These are phyloP conservation scores for Diaporthe citrichinensis DNA, from an alignment of 2,329 filamentous ascomycete species.

Conservation along the genomic window DNA sequence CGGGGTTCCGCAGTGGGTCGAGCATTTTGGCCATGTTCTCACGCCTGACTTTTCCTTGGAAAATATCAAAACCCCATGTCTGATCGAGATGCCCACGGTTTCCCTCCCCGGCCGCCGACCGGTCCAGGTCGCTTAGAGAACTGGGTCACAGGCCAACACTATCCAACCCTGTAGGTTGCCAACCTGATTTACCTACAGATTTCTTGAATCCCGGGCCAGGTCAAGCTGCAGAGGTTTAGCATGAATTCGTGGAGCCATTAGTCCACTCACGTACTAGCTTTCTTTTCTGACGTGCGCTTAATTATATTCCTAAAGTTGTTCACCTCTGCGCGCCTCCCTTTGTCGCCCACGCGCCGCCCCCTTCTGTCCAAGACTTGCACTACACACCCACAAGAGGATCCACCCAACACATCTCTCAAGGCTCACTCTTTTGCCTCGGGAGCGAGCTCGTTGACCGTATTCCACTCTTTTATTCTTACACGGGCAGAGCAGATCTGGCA, in stretches of 20 bases:
- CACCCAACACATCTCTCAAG: constrained; percentile 5
- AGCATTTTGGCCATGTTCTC: constrained; percentile 36
- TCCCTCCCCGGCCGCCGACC: constrained; percentile 7
- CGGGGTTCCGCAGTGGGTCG: constrained; percentile 40
- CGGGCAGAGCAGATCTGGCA: not conserved
- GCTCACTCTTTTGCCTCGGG: constrained; percentile 18
- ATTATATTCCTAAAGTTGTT: not conserved
- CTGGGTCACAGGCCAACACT: constrained; percentile 16
- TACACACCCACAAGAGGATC: constrained; percentile 1
- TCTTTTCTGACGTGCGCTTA: constrained; percentile 5
- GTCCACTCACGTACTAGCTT: not conserved
- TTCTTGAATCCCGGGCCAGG: not conserved
- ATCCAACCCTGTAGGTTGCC: not conserved
- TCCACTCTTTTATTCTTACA: not conserved
- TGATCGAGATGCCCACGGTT: constrained; percentile 31
- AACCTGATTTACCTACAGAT: constrained; percentile 21
- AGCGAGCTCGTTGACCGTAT: not conserved
- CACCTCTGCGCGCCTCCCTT: not conserved
- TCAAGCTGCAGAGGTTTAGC: constrained; percentile 1
- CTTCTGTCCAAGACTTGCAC: not conserved
- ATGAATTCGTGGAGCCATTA: not conserved
- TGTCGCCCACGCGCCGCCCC: not conserved
- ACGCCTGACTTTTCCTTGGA: constrained; percentile 11
- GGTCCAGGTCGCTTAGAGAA: not conserved
- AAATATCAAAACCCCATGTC: constrained; percentile 3